Evolutionary conservation across 768 basidiomycete species (phyloP).

Genomic region (Boletus vinaceobasis): DNA sequence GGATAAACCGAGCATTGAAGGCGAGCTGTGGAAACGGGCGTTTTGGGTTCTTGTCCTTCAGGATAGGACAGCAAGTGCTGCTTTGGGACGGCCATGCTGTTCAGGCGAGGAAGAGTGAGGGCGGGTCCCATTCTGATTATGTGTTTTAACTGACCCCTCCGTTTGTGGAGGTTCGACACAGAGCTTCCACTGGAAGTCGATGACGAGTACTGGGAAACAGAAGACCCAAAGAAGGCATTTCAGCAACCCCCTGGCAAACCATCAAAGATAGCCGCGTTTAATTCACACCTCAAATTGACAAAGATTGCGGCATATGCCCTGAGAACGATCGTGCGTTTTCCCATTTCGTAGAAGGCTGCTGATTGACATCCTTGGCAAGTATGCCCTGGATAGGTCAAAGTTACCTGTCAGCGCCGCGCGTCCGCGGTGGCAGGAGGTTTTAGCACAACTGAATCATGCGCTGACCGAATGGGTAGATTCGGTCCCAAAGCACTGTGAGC

Average conservation of each 20-base stretch:
- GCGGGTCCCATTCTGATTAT: constrained; percentile 9
- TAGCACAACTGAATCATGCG: constrained; percentile 64
- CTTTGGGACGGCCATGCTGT: constrained; percentile 53
- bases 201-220: constrained; percentile 71
- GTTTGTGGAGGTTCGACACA: constrained; percentile 66
- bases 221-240: constrained; percentile 50
- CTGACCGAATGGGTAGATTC: constrained; percentile 71
- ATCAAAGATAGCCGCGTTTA: constrained; percentile 58
- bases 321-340: constrained; percentile 57
- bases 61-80: constrained; percentile 54
- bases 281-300: constrained; percentile 59
- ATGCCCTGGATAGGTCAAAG: constrained; percentile 67
- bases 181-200: constrained; percentile 82
- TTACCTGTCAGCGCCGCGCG: constrained; percentile 50
- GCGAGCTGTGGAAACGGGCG: constrained; percentile 75
- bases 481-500: constrained; percentile 65
- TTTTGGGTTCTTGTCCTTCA: constrained; percentile 69
- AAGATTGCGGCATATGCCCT: constrained; percentile 68
- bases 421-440: constrained; percentile 53
- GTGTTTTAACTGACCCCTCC: constrained; percentile 3
- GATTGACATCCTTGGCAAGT: constrained; percentile 35
- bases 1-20: constrained; percentile 45
- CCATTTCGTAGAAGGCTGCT: background rate
- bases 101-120: constrained; percentile 66
- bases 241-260: constrained; percentile 64